Evolutionary conservation across 352 stramenopile species (phyloP), one percentile per base, ranked within the genome.

Genomic region (Phytophthora capsici): DNA sequence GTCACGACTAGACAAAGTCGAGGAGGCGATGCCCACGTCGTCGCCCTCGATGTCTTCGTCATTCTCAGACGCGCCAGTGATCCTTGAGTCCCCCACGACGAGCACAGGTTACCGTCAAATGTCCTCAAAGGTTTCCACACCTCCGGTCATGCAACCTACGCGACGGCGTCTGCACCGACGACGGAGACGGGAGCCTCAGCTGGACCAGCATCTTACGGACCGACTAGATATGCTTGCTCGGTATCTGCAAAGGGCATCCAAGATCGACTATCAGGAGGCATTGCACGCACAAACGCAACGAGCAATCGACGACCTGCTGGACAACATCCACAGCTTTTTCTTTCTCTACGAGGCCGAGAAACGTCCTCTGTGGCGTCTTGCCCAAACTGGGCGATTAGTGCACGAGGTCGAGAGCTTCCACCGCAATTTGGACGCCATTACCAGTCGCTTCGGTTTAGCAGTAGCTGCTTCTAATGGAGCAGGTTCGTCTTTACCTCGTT

Each of bases 371-470:
- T 74, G 55, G 71, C 62, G 71, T 6, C 66, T 76, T 25, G 57
- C 62, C 8, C 62, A 74, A 46, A 79, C 66, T 2, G 71, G 71
- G n/a, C 66, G 71, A 52, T 32, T 78, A 13, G 71, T 73, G 38
- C 61, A 73, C 25, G 61, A 75, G 63, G 58, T 75, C 13, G 71
- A 78, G 46, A 65, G 67, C 19, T 69, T 75, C 26, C 66, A 75
- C n/a, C 66, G 66, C 36, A 51, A 38, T 7, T 48, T 79, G 25
- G 71, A 79, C 51, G 62, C 71, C 28, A 66, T 77, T 25, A 77
- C 58, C 50, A 44, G 58, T 45, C 65, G 64, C 17, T 73, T 54
- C n/a, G 64, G 69, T 3, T 23, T 77, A 52, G 64, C 49, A 25
- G 69, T 73, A 22, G 43, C 46, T 23, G 30, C 63, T 5, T 17